Conservation (phyloP, 2,329 filamentous ascomycete species). For the Colletotrichum liriopes region DNA sequence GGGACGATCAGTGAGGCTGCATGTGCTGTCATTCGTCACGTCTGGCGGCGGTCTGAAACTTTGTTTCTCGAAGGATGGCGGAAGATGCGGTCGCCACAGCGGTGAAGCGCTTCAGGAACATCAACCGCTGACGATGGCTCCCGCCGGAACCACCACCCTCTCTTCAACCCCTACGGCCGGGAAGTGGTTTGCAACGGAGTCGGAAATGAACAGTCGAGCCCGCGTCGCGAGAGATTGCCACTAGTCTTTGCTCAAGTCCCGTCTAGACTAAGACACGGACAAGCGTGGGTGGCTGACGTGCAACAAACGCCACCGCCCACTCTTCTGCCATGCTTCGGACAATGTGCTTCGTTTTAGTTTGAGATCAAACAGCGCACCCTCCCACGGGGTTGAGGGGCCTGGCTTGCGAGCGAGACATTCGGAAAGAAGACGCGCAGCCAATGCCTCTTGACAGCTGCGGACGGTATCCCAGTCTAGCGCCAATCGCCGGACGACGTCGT, state of each 20-base stretch:
- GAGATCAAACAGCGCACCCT: not conserved
- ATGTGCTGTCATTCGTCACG: constrained; percentile 18
- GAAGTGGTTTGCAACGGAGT: constrained; percentile 12
- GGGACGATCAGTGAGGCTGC: constrained; percentile 17
- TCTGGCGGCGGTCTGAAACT: constrained; percentile 26
- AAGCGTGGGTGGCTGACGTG: constrained; percentile 16
- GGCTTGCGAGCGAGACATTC: constrained; percentile 19
- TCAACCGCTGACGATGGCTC: constrained; percentile 27
- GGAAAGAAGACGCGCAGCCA: constrained; percentile 17
- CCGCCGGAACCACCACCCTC: not conserved
- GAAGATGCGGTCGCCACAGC: constrained; percentile 3
- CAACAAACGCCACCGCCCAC: constrained; percentile 22
- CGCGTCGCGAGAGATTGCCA: constrained; percentile 14
- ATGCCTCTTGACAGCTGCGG: constrained; percentile 25
- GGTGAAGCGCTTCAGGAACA: constrained; percentile 11
- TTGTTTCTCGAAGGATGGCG: constrained; percentile 3
- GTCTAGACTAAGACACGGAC: constrained; percentile 11
- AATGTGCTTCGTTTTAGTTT: not conserved
- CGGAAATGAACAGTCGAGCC: constrained; percentile 15
- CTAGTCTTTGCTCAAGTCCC: constrained; percentile 3
- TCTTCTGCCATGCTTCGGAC: constrained; percentile 2
- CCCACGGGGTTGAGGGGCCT: not conserved
- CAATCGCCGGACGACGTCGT: constrained; percentile 1
- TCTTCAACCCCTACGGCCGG: constrained; percentile 1
- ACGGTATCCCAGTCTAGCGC: constrained; percentile 20